A percentile compares a stretch with the other conserved stretches of the same genome.
Evolutionary conservation across 2,329 filamentous ascomycete genomes (phyloP).

Genomic region (Curvularia verruculosa): DNA sequence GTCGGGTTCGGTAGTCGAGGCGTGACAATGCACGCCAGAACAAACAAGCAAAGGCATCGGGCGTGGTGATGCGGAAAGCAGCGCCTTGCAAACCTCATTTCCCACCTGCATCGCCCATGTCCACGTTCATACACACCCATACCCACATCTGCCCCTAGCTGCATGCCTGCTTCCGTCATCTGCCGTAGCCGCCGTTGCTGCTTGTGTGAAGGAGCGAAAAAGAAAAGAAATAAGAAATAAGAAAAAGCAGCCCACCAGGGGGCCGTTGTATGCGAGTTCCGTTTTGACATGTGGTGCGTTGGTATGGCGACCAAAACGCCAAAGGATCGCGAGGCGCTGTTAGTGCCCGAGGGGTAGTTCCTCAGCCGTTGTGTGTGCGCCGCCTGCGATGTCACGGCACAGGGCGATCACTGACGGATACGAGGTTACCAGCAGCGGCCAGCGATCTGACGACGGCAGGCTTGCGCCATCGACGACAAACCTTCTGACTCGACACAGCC

Average conservation of each 20-base stretch:
- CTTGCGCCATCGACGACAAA: constrained; percentile 23
- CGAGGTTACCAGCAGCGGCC: constrained; percentile 19
- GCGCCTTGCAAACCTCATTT: constrained; percentile 10
- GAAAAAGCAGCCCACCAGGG: background rate
- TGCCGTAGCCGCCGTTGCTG: constrained; percentile 12
- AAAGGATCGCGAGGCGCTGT: constrained; percentile 42
- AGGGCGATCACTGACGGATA: constrained; percentile 19
- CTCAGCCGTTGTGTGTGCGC: constrained; percentile 23
- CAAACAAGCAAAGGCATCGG: constrained; percentile 16
- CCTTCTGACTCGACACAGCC: constrained; percentile 17
- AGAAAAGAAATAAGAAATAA: background rate
- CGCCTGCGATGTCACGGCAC: constrained; percentile 14
- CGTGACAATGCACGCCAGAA: constrained; percentile 13
- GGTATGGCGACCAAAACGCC: constrained; percentile 23
- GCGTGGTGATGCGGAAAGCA: constrained; percentile 17
- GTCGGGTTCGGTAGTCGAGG: constrained; percentile 6
- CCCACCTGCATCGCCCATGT: constrained; percentile 13
- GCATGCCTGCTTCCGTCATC: constrained; percentile 3
- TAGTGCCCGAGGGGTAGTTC: constrained; percentile 36
- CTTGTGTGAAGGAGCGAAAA: constrained; percentile 12
- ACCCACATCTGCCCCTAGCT: constrained; percentile 9
- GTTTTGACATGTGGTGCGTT: constrained; percentile 29
- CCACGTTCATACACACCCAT: constrained; percentile 14
- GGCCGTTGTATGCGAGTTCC: constrained; percentile 20
- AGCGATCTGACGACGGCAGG: constrained; percentile 30